Conservation (phyloP, 306 rosid species). For the Echinosophora koreensis region DNA sequence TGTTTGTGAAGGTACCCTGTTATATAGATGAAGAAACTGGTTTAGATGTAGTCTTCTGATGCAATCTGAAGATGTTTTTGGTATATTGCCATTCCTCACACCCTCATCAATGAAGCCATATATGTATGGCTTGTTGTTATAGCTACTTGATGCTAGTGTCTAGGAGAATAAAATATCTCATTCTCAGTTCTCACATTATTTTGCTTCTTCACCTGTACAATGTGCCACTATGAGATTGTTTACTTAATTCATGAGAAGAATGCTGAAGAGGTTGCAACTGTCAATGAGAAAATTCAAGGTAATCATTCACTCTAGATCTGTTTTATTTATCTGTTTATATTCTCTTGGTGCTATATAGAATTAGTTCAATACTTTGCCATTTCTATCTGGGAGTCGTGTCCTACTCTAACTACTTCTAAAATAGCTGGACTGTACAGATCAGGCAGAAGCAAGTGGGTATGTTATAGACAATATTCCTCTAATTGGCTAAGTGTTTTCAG, state of each 20-base stretch:
- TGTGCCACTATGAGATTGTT: slow-evolving; percentile 91
- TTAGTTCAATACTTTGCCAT: slow-evolving; percentile 40
- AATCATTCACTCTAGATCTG: slow-evolving; percentile 14
- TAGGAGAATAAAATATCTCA: too few relatives aligned
- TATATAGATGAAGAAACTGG: too few relatives aligned
- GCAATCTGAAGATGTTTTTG: too few relatives aligned
- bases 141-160: too few relatives aligned
- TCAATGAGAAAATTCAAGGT: slow-evolving; percentile 85
- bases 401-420: not conserved
- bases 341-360: slow-evolving; percentile 49
- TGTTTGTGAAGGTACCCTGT: too few relatives aligned
- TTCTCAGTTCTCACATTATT: too few relatives aligned
- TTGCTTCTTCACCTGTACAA: too few relatives aligned
- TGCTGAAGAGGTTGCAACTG: slow-evolving; percentile 76
- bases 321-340: not conserved
- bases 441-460: not conserved
- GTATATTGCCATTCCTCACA: too few relatives aligned
- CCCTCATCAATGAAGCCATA: too few relatives aligned
- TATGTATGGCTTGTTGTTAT: too few relatives aligned
- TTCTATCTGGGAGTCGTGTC: slow-evolving; percentile 15
- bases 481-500: slow-evolving; percentile 9
- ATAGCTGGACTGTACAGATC: not conserved
- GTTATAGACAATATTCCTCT: not conserved
- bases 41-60: too few relatives aligned
- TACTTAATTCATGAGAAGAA: slow-evolving; percentile 87